Evolutionary conservation across 164 flowering plant species (phyloP), one percentile per base, ranked within the genome.

Genomic region (Macadamia integrifolia): DNA sequence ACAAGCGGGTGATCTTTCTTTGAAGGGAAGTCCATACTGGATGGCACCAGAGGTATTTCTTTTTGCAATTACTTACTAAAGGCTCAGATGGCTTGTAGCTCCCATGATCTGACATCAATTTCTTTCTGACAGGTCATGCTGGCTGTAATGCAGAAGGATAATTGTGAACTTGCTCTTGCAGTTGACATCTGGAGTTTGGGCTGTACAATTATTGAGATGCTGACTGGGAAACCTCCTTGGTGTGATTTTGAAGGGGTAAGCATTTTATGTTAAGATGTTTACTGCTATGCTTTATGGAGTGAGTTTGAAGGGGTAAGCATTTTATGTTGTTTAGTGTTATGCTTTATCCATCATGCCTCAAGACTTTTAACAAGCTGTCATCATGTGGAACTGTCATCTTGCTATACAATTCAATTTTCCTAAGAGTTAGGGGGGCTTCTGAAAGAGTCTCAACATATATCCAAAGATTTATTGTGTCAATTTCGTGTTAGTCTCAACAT

Each of bases 161-260:
- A 66, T 44, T 62, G 87, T 52, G 91, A 87, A 71, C 75, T 83
- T 66, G 93, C 93, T 49, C 71, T 85, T 66, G 97, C 97, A 44
- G 85, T 90, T 67, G 99, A 94, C 74, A 89, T 92, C 28, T 92
- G 99, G 99, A 94, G 99, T 75, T 80, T 94, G 82, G 99, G 99
- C 31, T 92, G 99, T 68, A 94, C 99, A 3, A 79, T 92, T 35
- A 89, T 92, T 67, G 99, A 94, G 72, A 94, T 94, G 97, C 67
- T 87, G 59, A 86, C 83, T 35, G 97, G 97, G 46, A 87, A 83
- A 80, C 97, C 99, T 64, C 99, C 99, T 23, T 92, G 97, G 97
- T 84, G 92, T 70, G 91, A 88, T 55, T 82, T 67, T 73, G 95
- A 87, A 81, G 93, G 93, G 86, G 98, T 93, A 80, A 76, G 92